phyloP scores from a whole-genome alignment of 139 green algal genomes.

The Micromonas pusilla region DNA sequence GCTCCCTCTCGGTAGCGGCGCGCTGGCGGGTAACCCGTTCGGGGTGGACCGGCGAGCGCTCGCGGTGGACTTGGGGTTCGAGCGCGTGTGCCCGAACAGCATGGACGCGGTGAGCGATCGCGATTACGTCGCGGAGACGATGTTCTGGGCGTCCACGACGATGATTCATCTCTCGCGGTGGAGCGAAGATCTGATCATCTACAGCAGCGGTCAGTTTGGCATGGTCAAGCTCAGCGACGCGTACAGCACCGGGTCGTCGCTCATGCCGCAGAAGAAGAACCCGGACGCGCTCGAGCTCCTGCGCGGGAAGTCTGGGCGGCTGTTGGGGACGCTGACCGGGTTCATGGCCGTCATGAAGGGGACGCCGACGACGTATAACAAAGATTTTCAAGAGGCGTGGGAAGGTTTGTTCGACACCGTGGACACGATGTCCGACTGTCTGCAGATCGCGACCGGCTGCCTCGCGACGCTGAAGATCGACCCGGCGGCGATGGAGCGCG shows the following conservation, averaged over 20 bases:
- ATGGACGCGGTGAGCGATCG: constrained; percentile 94
- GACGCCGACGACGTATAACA: constrained; percentile 97
- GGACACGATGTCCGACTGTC: constrained; percentile 77
- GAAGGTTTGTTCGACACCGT: constrained; percentile 91
- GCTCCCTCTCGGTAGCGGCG: constrained; percentile 69
- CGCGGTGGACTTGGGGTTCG: constrained; percentile 66
- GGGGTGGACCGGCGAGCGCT: constrained; percentile 74
- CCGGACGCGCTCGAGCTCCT: constrained; percentile 96
- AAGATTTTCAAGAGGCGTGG: constrained; percentile 95
- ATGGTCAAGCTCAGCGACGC: constrained; percentile 89
- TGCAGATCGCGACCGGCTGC: constrained; percentile 88
- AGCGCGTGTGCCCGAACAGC: constrained; percentile 79
- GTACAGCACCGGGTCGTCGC: constrained; percentile 84
- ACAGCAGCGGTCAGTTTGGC: constrained; percentile 74
- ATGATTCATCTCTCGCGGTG: constrained; percentile 81
- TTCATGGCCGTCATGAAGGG: constrained; percentile 87
- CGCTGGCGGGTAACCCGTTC: constrained; percentile 93
- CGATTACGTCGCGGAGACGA: constrained; percentile 87
- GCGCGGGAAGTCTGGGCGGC: constrained; percentile 69
- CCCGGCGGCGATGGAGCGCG: constrained; percentile 70
- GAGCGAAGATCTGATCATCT: constrained; percentile 96
- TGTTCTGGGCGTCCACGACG: constrained; percentile 75
- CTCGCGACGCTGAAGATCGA: constrained; percentile 81
- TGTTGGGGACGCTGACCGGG: constrained; percentile 82
- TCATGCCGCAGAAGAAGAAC: constrained; percentile 99